Base-by-base conservation (phyloP, 257 asterid genomes). In the Primulina tabacum region DNA sequence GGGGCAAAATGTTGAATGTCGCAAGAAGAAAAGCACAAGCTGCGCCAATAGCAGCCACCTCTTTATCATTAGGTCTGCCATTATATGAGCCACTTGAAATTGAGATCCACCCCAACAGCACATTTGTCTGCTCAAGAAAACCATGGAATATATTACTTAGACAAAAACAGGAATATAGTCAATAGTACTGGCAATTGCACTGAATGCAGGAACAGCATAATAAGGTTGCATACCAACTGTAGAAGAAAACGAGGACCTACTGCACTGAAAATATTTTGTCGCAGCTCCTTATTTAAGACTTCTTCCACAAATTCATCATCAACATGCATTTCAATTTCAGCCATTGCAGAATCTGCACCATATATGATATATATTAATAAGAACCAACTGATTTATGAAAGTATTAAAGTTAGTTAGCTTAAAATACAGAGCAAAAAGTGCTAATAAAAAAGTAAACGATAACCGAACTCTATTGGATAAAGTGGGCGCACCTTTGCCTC, bases 21-120 rank as follows among this genome's bases (percentile, higher is more conserved):
- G 79, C 90, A 47, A 91, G 92, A 65, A 94, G 80, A 76, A 94
- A 88, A 75, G 97, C 85, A 82, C 97, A 91, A 78, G 88, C 90
- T 79, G 93, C 95, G 78, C 82, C 87, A 79, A 94, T 87, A 69
- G 95, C 89, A 76, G 86, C 89, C 75, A 87, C 84, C 77, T 86
- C 96, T 77, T 75, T 78, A 68, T 82, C 82, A 66, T 74, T 69
- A 68, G 82, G 85, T 68, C 70, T 82, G 76, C 91, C 88, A 64
- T 71, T 75, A 67, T 65, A 77, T 64, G 87, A 78, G 73, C 73
- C 76, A 73, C 78, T 75, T 57, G 75, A 70, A 62, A 75, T 71
- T 68, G 85, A 73, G 76, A 81, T 63, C 67, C 85, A 87, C 61
- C 92, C 89, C 77, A 91, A 78, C 73, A 91, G 80, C 62, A 85